Percentiles rank a stretch among this genome's conserved stretches.
Conservation (phyloP, 306 rosid species). For the Vachellia collinsii region DNA sequence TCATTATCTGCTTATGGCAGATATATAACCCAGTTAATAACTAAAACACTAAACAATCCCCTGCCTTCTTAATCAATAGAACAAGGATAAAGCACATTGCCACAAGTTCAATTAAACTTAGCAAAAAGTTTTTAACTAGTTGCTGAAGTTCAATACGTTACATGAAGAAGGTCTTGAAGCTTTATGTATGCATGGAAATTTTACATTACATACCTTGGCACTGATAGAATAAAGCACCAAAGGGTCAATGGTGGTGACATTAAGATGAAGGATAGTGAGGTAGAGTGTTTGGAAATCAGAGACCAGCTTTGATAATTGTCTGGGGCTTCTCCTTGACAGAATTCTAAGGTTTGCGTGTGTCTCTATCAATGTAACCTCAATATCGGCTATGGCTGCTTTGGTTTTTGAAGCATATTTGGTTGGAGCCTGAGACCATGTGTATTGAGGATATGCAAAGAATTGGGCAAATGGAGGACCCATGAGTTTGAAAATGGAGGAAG, state of each 20-base stretch:
- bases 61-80: neutral
- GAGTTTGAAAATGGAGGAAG: slow-evolving; percentile 35
- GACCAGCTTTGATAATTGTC: slow-evolving; percentile 62
- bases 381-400: slow-evolving; percentile 74
- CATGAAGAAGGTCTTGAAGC: neutral
- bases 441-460: slow-evolving; percentile 64
- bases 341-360: slow-evolving; percentile 88
- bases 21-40: neutral
- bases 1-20: neutral
- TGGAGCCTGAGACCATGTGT: slow-evolving; percentile 65
- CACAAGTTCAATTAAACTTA: neutral
- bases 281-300: slow-evolving; percentile 70
- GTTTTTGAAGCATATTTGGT: slow-evolving; percentile 63
- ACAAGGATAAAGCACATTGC: neutral
- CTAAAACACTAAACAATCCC: neutral
- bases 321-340: slow-evolving; percentile 55
- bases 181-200: neutral
- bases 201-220: slow-evolving; percentile 66
- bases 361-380: slow-evolving; percentile 90
- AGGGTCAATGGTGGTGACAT: slow-evolving; percentile 66
- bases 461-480: slow-evolving; percentile 59
- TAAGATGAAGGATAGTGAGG: slow-evolving; percentile 84
- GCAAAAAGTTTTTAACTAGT: neutral
- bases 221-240: slow-evolving; percentile 82
- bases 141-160: neutral